These are phyloP conservation scores for Paraphaeosphaeria minitans DNA, from an alignment of 2,329 filamentous ascomycete species.

Conservation along the genomic window DNA sequence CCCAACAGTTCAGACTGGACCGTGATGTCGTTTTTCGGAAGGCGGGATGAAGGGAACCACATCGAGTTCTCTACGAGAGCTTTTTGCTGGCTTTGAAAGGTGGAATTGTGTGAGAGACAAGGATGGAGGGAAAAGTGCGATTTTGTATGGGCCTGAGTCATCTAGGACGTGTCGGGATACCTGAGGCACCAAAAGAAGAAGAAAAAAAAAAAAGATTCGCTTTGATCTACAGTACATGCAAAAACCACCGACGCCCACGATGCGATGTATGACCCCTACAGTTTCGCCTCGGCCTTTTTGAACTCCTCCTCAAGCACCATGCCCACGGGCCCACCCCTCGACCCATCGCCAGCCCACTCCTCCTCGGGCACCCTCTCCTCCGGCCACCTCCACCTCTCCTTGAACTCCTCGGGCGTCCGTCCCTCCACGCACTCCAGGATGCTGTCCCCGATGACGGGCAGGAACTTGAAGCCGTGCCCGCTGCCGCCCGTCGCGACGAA, in stretches of 20 bases:
- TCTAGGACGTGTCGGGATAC: no score
- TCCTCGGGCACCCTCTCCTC: constrained; percentile 46
- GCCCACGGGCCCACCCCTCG: constrained; percentile 44
- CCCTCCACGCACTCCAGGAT: constrained; percentile 58
- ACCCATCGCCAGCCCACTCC: constrained; percentile 46
- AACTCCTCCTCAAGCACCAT: constrained; percentile 50
- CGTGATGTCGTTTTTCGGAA: no score
- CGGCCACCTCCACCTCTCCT: constrained; percentile 65
- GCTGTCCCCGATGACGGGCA: constrained; percentile 62
- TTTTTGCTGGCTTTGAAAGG: no score
- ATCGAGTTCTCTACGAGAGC: no score
- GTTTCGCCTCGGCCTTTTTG: constrained; percentile 38
- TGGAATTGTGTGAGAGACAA: no score
- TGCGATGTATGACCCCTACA: constrained; percentile 24
- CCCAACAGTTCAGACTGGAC: no score
- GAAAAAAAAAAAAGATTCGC: not conserved
- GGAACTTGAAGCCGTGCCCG: constrained; percentile 67
- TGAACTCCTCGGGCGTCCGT: constrained; percentile 55
- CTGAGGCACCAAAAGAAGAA: no score
- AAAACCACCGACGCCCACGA: not conserved
- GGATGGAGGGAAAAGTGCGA: no score
- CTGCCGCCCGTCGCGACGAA: constrained; percentile 66
- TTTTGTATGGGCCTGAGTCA: no score
- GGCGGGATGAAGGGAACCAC: no score
- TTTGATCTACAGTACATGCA: not conserved